Evolutionary conservation across 2,329 filamentous ascomycete genomes (phyloP), one percentile per base, ranked within the genome.

Genomic region (Xylariomycetidae sp.): DNA sequence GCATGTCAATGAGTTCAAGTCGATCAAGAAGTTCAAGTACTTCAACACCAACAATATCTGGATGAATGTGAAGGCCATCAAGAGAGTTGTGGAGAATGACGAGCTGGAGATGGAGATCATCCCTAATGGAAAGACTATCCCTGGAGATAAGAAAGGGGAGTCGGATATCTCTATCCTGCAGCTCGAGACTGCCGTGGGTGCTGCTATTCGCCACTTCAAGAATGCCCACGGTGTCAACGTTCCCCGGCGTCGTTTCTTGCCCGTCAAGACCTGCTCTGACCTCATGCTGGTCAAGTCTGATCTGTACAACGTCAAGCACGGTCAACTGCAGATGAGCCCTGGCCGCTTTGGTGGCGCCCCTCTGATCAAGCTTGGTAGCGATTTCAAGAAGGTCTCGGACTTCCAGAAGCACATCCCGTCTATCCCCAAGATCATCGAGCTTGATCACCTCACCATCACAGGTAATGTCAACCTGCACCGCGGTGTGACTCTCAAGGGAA

Each of bases 41-140:
- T 98, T 98, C 84, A 98, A 98, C 81, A 98, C 92, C 68, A 98
- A 98, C 85, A 98, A 98, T 80, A 96, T 98, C 70, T 98, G 92
- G 92, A 85, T 98, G 77, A 95, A 95, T 72, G 77, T 96, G 54
- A 82, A 87, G 62, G 92, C 92, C 51, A 85, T 98, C 70, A 97
- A 97, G 84, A 89, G 92, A 41, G 88, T 98, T 34, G 92, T 98
- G 6, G 92, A 97, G 79, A 88, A 94, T 66, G 88, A 95, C 63
- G 90, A 97, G 74, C 82, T 98, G 34, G 86, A 89, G 69, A 94
- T 98, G 86, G 92, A 98, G 72, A 98, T 98, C 62, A 98, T 98
- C 54, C 89, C 92, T 64, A 98, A 98, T 72, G 88, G 86, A 71
- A 98, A 98, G 79, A 90, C 87, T 46, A 96, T 98, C 57, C 86